Base-by-base conservation (phyloP, 352 stramenopile genomes). In the Phytophthora pinifolia region DNA sequence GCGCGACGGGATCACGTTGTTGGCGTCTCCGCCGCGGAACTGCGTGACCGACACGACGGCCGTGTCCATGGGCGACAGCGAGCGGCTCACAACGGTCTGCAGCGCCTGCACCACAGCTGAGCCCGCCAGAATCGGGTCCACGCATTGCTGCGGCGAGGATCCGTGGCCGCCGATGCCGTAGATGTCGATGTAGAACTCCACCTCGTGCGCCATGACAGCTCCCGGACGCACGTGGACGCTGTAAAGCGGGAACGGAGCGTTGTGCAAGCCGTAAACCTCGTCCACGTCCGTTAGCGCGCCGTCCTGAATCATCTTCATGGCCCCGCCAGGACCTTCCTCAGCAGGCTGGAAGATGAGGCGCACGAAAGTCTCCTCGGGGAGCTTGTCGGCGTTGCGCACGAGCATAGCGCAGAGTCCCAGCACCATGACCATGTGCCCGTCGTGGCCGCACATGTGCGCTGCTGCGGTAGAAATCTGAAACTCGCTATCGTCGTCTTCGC, bases 341-440 rank as follows among this genome's bases (percentile, higher is more conserved):
- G 96, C 95, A n/a, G 96, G 96, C 69, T 99, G 96, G 64, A 98
- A 99, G 30, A 98, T 76, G 18, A 99, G 85, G 29, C 92, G 86
- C 12, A 99, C 81, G 34, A 88, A 87, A 1, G 83, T 84, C 39
- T 88, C 65, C 6, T 76, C 67, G 5, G 83, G 83, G 13, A 97
- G 59, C 48, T 80, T 58, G 48, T 94, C 83, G 2, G 86, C 68
- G 27, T 80, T 79, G 15, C 74, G 71, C 5, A 91, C 73, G 3
- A 97, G 60, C 44, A 97, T 55, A 13, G 79, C 81, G 8, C 86
- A 82, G 18, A 97, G 82, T n/a, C 92, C 94, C 12, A 98, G 62
- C 1, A 98, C 74, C 70, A 98, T 98, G 7, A 86, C 88, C 69
- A 96, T 98, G 69, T 99, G 96, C 5, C 86, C 94, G 70, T 99